Evolutionary conservation across 805 yeast species (phyloP), one percentile per base, ranked within the genome.

Genomic region (Cyberlindnera petersonii): DNA sequence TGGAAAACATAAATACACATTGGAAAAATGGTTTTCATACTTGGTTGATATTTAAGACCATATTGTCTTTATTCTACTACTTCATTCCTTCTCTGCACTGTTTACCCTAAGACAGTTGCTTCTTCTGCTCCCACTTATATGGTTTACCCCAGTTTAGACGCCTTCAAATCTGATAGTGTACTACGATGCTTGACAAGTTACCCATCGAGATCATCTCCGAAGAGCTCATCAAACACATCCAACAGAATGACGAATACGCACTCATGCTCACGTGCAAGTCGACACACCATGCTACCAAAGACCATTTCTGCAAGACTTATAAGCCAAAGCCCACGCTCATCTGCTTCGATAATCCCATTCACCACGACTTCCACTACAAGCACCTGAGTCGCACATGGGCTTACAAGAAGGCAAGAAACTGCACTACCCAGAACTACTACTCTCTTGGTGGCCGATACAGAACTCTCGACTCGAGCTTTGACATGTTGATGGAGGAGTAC

Each of bases 141-240:
- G n/a, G n/a, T n/a, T 13, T 26, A 8, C 28, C 28, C 28, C 28
- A 26, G 28, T 14, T 26, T 17, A 26, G 15, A 10, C 28, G 6
- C 10, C 28, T n/a, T n/a, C 28, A 26, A 26, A 16, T 8, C 31
- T n/a, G n/a, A n/a, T n/a, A n/a, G n/a, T n/a, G n/a, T n/a, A n/a
- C n/a, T n/a, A n/a, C n/a, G n/a, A 52, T 52, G 57, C 40, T 52
- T 1, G 54, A 50, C 35, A 50, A 36, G 33, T 41, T 52, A 1
- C 57, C 57, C 20, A 43, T 43, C 2, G 57, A 52, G 37, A 35
- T 52, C 17, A 27, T 52, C 15, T 40, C 47, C 3, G 39, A 42
- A 19, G 54, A 49, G 24, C 36, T 52, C 11, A 33, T 45, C 18
- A 44, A 41, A 5, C 42, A 36, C 36, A 35, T 47, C 29, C 44